Conservation (phyloP, 1,284 basidiomycete species). For the Sanghuangporus sanghuang region DNA sequence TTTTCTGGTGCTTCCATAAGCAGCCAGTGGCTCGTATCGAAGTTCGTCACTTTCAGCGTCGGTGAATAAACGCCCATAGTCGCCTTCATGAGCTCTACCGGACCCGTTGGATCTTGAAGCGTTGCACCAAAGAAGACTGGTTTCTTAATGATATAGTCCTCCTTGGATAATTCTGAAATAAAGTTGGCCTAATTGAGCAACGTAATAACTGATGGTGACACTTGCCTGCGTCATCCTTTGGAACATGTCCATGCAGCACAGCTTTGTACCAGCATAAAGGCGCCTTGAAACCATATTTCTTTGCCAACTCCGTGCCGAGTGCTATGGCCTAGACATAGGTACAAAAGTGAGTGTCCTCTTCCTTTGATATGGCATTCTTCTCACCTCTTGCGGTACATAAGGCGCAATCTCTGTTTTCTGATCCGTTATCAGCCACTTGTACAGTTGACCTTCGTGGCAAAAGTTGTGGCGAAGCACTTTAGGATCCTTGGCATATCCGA, state of each 20-base stretch:
- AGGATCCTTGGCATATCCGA: slow-evolving; percentile 26
- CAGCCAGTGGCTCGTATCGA: slow-evolving; percentile 30
- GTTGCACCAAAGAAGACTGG: slow-evolving; percentile 21
- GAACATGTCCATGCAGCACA: slow-evolving; percentile 20
- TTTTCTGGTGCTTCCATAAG: slow-evolving; percentile 25
- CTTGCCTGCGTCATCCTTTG: slow-evolving; percentile 25
- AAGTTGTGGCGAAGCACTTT: slow-evolving; percentile 25
- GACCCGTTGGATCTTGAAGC: slow-evolving; percentile 17
- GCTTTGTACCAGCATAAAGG: slow-evolving; percentile 28
- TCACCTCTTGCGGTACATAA: slow-evolving; percentile 20
- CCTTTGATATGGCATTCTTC: slow-evolving; percentile 19
- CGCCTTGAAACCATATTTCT: slow-evolving; percentile 1
- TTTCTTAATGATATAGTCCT: slow-evolving; percentile 16
- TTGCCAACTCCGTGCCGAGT: background rate
- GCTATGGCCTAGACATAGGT: background rate
- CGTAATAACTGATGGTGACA: background rate
- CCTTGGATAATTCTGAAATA: slow-evolving; percentile 11
- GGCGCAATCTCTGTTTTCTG: slow-evolving; percentile 13
- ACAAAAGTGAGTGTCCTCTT: slow-evolving; percentile 20
- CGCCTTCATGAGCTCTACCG: slow-evolving; percentile 3
- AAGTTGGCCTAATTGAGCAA: background rate
- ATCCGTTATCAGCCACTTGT: slow-evolving; percentile 25
- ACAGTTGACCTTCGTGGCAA: slow-evolving; percentile 23
- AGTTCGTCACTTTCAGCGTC: slow-evolving; percentile 23
- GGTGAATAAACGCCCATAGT: slow-evolving; percentile 4